phyloP scores from a whole-genome alignment of 2,329 filamentous ascomycete species.

The Fusarium pseudonygamai region DNA sequence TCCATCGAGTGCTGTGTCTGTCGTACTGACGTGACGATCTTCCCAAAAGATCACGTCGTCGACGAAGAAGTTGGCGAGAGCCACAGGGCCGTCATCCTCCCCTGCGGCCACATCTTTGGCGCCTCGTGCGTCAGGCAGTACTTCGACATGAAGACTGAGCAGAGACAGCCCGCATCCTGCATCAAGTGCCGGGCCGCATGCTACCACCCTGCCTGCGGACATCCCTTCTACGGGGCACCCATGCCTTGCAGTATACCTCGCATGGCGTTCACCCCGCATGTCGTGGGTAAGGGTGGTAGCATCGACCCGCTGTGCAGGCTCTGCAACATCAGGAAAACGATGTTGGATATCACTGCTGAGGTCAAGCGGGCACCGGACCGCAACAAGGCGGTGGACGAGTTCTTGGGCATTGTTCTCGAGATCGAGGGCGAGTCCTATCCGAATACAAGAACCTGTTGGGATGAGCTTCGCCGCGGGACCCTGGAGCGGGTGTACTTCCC shows the following conservation, averaged over 20 bases:
- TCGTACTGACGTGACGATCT: not conserved
- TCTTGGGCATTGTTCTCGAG: not conserved
- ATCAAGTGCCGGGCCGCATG: not conserved
- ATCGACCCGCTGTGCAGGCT: not conserved
- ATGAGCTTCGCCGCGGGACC: not conserved
- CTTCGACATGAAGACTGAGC: not conserved
- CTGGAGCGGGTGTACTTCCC: not conserved
- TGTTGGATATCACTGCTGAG: no score
- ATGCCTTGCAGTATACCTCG: not conserved
- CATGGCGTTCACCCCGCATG: not conserved
- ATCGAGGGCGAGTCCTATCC: not conserved
- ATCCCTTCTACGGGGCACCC: not conserved
- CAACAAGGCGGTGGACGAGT: not conserved
- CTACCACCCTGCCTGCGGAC: not conserved
- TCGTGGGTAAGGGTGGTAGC: not conserved
- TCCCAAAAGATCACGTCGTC: not conserved
- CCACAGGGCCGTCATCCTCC: not conserved
- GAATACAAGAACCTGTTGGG: no score
- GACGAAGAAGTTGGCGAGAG: not conserved
- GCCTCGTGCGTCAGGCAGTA: not conserved
- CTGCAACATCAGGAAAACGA: not conserved
- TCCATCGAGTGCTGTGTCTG: not conserved
- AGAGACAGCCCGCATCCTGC: not conserved
- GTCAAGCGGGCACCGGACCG: not conserved
- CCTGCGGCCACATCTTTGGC: conserved; percentile 10